A percentile compares a stretch with the other conserved stretches of the same genome.
Evolutionary conservation across 805 yeast species (phyloP).

Genomic region (Wickerhamiella azymoides): DNA sequence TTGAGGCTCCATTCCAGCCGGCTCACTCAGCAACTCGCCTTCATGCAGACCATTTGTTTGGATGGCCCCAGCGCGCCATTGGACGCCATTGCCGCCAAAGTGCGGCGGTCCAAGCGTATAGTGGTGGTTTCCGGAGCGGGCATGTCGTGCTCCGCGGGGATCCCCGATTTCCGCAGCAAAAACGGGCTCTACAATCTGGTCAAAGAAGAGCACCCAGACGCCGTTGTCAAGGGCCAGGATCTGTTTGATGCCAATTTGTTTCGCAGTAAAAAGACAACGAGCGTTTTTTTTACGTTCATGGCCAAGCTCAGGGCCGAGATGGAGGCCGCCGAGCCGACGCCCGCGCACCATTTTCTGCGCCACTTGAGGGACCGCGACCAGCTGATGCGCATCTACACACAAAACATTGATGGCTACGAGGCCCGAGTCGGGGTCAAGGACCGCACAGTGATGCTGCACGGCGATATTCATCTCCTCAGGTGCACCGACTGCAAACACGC

Average conservation of each 20-base stretch:
- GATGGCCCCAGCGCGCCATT: conserved; percentile 8
- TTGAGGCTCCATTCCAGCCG: not conserved
- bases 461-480: conserved; percentile 60
- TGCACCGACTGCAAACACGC: conserved; percentile 58
- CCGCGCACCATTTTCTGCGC: conserved; percentile 64
- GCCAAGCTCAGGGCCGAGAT: conserved; percentile 57
- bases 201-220: conserved; percentile 44
- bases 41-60: conserved; percentile 15
- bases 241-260: conserved; percentile 79
- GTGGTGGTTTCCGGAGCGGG: conserved; percentile 88
- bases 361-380: conserved; percentile 46
- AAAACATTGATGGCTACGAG: conserved; percentile 86
- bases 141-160: conserved; percentile 91
- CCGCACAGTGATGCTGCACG: conserved; percentile 83
- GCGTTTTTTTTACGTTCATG: conserved; percentile 81
- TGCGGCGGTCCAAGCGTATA: conserved; percentile 20
- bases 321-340: conserved; percentile 59
- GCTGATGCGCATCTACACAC: conserved; percentile 79
- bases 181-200: conserved; percentile 72
- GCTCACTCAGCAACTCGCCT: not conserved
- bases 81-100: conserved; percentile 14
- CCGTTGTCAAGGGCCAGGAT: conserved; percentile 71
- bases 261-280: conserved; percentile 47
- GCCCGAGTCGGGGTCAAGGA: conserved; percentile 35
- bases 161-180: conserved; percentile 82